Base-by-base conservation (phyloP, 768 basidiomycete genomes). In the Phylloporus sp. region DNA sequence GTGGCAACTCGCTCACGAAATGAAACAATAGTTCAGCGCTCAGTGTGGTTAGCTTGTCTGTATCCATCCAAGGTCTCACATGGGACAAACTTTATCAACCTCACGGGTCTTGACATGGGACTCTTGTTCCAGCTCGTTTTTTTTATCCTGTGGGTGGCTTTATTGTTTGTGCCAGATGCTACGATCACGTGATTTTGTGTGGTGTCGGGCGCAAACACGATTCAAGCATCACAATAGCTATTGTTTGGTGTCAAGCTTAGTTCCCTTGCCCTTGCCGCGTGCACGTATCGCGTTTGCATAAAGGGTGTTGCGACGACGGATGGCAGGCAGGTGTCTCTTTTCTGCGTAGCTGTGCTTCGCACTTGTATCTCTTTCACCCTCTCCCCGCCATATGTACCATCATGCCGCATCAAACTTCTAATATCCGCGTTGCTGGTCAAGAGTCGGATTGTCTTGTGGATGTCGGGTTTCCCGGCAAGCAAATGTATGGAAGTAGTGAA, bases 331-430 rank as follows among this genome's bases (percentile, higher is more conserved):
- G 17, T 9, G 36, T 39, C 36, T 37, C 44, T 22, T 42, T 26
- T 53, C 44, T 40, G 62, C 56, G 54, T 53, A 64, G 58, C 60
- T 58, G 62, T 49, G 60, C 62, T 66, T 41, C 60, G 54, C 66
- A 6, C 20, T 26, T 43, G 53, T 55, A 43, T 34, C 38, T 42
- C 43, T 52, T 48, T 48, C 44, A 38, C 43, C 35, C 26, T 38
- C 37, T n/a, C 21, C n/a, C 42, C 37, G 43, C 33, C 36, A 38
- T 42, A 52, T 50, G 34, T 42, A 38, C 38, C 44, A 38, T n/a
- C 36, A 64, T 64, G 61, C 13, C 55, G 18, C 51, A 51, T 46
- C 54, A 42, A 45, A n/a, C 43, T 38, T 46, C 54, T 39, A 39
- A 43, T 53, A 46, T 43, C 28, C 57, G 43, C 53, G 36, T 64